Base-by-base conservation (phyloP, 148 eudicot genomes). In the Suaeda aralocaspica region DNA sequence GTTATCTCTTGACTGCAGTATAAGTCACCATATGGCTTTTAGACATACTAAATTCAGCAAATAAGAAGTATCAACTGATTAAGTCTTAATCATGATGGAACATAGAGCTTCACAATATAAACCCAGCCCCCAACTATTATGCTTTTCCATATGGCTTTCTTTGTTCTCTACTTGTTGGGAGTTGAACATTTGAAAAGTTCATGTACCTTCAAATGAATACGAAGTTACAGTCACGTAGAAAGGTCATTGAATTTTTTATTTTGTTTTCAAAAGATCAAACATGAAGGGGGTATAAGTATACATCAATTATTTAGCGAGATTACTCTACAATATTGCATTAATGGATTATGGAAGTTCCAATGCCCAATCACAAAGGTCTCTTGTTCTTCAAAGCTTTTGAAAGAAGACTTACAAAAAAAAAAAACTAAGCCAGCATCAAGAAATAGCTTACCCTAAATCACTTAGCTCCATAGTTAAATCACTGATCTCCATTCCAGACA, bases 401-500 rank as follows among this genome's bases (percentile, higher is more conserved):
- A 64, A 24, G 26, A 39, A 16, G 14, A 48, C 15, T 0, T 29
- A n/a, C n/a, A n/a, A n/a, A n/a, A 1, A 0, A 21, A 55, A 61
- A 31, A 30, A 22, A 59, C 28, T 29, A 14, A 30, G 33, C 26
- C 1, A 62, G 25, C 14, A 30, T 9, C 5, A 28, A 33, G 21
- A 22, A 16, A 24, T 31, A 68, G 41, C 83, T 79, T 48, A 91
- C 98, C 98, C 96, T 64, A 93, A 72, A 74, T 91, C 96, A 74
- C 92, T 90, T 28, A 93, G 92, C 91, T 93, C 98, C 87, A 87
- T 93, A 21, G 96, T 90, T 44, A 91, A 79, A 78, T 93, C 96
- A 78, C 96, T 90, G 69, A 93, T 87, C 82, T 92, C 98, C 98
- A 92, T 92, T 66, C 98, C 98, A 76, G 96, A 92, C 74, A 90